Evolutionary conservation across 192 early-diverging fungal species (phyloP), one percentile per base, ranked within the genome.

Genomic region (Paraglomus brasilianum): DNA sequence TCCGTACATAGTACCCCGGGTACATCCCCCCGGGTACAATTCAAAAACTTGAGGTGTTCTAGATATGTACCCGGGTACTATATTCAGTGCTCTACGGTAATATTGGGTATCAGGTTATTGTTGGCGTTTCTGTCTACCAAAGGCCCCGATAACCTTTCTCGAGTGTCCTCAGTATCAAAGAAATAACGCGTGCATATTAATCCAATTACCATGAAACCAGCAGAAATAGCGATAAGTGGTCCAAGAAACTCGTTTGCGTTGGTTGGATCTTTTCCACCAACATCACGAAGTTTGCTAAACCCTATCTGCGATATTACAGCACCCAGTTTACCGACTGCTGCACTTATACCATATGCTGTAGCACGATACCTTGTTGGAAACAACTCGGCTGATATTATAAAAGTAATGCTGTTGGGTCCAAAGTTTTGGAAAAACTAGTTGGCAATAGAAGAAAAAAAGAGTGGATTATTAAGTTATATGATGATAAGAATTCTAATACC

Each of bases 321-420:
- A 36, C 91, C 91, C 14, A 88, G 42, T 70, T 92, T 92, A 51
- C 91, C 91, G n/a, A 81, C 77, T 19, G 88, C 91, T 9, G 91
- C 91, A 13, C 84, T 82, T 62, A 92, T 90, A 68, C 91, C 91
- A 66, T 92, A 89, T 24, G 81, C 83, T 22, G 91, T 91, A 0
- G 89, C 86, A 15, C 89, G 80, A 78, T 88, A 89, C 8, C 88
- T 81, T 13, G 91, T 92, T 8, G 91, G 91, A 83, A 89, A 92
- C n/a, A 83, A 81, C 71, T 92, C 91, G 74, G 83, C 87, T 41
- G 91, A 89, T 51, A 91, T 87, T 51, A 92, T 84, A 65, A 92
- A 92, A 5, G 91, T 92, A n/a, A 93, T 98, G 30, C 83, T 77
- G 80, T 98, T 98, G 66, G 95, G 95, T 8, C 95, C 95, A 80